A percentile compares a stretch with the other conserved stretches of the same genome.
phyloP scores from a whole-genome alignment of 345 rosid genomes.

The Dipteronia sinensis region DNA sequence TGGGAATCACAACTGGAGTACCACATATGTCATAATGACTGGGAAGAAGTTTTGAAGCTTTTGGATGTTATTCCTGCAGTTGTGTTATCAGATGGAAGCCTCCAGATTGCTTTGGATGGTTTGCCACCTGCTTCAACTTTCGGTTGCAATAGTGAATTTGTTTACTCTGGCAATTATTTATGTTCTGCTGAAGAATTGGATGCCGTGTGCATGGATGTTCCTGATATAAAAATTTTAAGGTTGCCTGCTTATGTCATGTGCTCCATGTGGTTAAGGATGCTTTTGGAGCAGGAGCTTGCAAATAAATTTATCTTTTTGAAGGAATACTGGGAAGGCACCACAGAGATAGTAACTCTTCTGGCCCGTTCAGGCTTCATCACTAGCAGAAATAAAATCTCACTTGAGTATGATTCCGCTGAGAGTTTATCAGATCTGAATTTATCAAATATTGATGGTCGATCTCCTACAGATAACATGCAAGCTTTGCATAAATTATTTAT shows the following conservation, averaged over 20 bases:
- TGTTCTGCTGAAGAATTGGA: slow-evolving; percentile 77
- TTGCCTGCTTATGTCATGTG: slow-evolving; percentile 54
- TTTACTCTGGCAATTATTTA: slow-evolving; percentile 54
- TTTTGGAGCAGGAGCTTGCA: slow-evolving; percentile 85
- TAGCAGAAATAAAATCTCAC: slow-evolving; percentile 39
- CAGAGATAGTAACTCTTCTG: slow-evolving; percentile 68
- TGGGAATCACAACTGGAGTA: slow-evolving; percentile 98
- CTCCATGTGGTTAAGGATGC: slow-evolving; percentile 74
- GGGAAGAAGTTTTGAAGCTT: slow-evolving; percentile 86
- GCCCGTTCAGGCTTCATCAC: slow-evolving; percentile 77
- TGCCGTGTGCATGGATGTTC: slow-evolving; percentile 78
- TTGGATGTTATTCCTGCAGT: slow-evolving; percentile 75
- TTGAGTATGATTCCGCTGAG: slow-evolving; percentile 45
- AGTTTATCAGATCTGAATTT: slow-evolving; percentile 49
- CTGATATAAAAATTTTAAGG: slow-evolving; percentile 69
- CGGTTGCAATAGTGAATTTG: slow-evolving; percentile 41
- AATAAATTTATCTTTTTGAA: slow-evolving; percentile 73
- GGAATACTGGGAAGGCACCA: slow-evolving; percentile 84
- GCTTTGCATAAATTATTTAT: slow-evolving; percentile 73
- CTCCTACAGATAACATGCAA: slow-evolving; percentile 37
- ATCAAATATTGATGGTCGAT: slow-evolving; percentile 43
- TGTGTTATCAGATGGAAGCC: slow-evolving; percentile 65
- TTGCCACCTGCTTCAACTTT: slow-evolving; percentile 48
- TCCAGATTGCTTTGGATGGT: slow-evolving; percentile 75
- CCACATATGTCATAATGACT: slow-evolving; percentile 79